Base-by-base conservation (phyloP, 2,329 filamentous ascomycete genomes). In the Magnaporthiopsis poae region DNA sequence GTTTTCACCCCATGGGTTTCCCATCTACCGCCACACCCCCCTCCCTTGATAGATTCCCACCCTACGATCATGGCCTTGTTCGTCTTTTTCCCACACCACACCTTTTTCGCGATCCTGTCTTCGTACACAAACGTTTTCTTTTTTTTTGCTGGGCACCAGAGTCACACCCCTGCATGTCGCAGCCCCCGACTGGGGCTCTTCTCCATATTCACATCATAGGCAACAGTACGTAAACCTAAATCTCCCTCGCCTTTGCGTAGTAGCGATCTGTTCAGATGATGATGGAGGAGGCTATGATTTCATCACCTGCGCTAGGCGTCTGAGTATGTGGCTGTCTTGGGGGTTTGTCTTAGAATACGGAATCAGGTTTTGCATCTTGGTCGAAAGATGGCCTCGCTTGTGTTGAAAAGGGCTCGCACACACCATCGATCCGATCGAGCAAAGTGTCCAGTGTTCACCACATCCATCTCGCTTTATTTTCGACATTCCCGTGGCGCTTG, bases 291-390 rank as follows among this genome's bases (percentile, higher is more conserved):
- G 59, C 52, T 63, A 67, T 67, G 66, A 67, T 67, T 67, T 67
- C 66, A 67, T 67, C 64, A 64, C 33, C 36, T 35, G 18, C 61
- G 46, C 31, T 46, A 5, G 39, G 39, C 35, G 12, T 35, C 35
- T n/a, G 29, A 8, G 11, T 15, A 36, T 11, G 46, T n/a, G 5
- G 21, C 29, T 12, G 46, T 56, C 46, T 56, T 56, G 46, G 46
- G 46, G 46, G 31, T 31, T 31, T 36, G 46, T 62, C 18, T 36
- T 25, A 25, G 56, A 27, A n/a, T 46, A 31, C 5, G 59, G 64
- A 67, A 67, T 67, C 66, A 56, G 56, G 66, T 67, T 67, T 67
- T 66, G 46, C 46, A n/a, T 56, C 46, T 25, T 8, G 46, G 2
- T 56, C 15, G 21, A 36, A 36, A 62, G 61, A 62, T 62, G 61